A percentile compares a stretch with the other conserved stretches of the same genome.
Conservation (phyloP, 1,139 yeast genomes). For the Debaryomyces psychrophilus region DNA sequence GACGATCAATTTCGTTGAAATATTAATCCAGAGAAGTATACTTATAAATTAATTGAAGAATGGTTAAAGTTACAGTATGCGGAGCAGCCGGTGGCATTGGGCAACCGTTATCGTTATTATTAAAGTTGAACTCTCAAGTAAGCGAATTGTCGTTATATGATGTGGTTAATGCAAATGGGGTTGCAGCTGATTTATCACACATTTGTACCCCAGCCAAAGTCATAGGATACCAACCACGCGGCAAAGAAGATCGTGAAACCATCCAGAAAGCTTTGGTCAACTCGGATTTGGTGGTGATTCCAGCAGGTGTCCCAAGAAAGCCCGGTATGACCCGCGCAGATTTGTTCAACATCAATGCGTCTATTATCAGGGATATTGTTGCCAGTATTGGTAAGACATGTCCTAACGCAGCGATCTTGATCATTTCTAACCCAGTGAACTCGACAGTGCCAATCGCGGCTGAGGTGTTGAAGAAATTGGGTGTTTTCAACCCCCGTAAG, state of each 20-base stretch:
- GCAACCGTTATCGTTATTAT: conserved; percentile 68
- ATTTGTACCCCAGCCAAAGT: conserved; percentile 63
- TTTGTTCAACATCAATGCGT: conserved; percentile 72
- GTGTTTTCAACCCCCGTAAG: conserved; percentile 64
- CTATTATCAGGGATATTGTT: conserved; percentile 63
- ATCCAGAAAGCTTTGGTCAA: conserved; percentile 54
- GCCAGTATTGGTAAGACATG: conserved; percentile 58
- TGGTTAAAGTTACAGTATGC: conserved; percentile 71
- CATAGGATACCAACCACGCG: conserved; percentile 56
- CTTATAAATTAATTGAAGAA: conserved; percentile 17
- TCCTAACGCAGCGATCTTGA: conserved; percentile 65
- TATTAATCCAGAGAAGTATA: background rate
- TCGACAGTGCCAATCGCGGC: conserved; percentile 78
- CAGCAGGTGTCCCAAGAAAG: conserved; percentile 84
- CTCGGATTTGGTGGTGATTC: conserved; percentile 64
- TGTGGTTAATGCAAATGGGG: conserved; percentile 70
- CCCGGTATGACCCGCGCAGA: conserved; percentile 84
- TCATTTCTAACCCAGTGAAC: conserved; percentile 76
- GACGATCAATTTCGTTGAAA: background rate
- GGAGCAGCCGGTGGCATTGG: conserved; percentile 88
- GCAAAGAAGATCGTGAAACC: conserved; percentile 52
- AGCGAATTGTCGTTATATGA: conserved; percentile 64
- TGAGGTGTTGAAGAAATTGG: conserved; percentile 62
- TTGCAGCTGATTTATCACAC: conserved; percentile 75
- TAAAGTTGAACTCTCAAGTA: conserved; percentile 59